phyloP scores from a whole-genome alignment of 2,329 filamentous ascomycete species.

The Aspergillus sp. region DNA sequence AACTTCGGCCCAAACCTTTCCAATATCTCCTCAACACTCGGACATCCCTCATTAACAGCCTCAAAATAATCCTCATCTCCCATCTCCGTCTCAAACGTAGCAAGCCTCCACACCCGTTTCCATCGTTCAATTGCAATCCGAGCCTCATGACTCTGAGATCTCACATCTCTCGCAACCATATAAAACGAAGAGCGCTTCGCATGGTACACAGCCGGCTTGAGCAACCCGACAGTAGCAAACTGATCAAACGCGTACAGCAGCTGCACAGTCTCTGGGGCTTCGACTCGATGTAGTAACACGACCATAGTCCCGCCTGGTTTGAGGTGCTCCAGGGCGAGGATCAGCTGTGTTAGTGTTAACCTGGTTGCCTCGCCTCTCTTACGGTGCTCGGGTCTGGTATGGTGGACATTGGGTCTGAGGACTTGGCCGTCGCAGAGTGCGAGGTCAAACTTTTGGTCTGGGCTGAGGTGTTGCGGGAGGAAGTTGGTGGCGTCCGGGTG shows the following conservation, averaged over 20 bases:
- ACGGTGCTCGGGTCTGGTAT: slow-evolving; percentile 34
- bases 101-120: slow-evolving; percentile 29
- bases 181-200: slow-evolving; percentile 54
- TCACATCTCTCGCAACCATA: slow-evolving; percentile 49
- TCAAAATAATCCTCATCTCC: slow-evolving; percentile 4
- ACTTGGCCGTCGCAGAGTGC: slow-evolving; percentile 52
- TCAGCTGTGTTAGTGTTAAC: slow-evolving; percentile 40
- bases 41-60: slow-evolving; percentile 1
- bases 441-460: slow-evolving; percentile 40
- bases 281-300: slow-evolving; percentile 51
- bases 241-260: slow-evolving; percentile 41
- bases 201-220: slow-evolving; percentile 47
- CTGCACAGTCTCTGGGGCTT: slow-evolving; percentile 39
- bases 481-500: slow-evolving; percentile 25
- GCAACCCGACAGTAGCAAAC: slow-evolving; percentile 46
- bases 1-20: slow-evolving; percentile 38
- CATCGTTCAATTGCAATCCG: slow-evolving; percentile 34
- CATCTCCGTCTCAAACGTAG: slow-evolving; percentile 26
- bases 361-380: slow-evolving; percentile 38
- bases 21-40: slow-evolving; percentile 28
- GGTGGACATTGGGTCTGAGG: slow-evolving; percentile 39
- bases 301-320: slow-evolving; percentile 52
- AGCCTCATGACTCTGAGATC: slow-evolving; percentile 33
- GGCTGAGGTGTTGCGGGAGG: slow-evolving; percentile 24
- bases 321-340: slow-evolving; percentile 49